Evolutionary conservation across 2,329 filamentous ascomycete genomes (phyloP), one percentile per base, ranked within the genome.

Genomic region (Atkinsonella texensis): DNA sequence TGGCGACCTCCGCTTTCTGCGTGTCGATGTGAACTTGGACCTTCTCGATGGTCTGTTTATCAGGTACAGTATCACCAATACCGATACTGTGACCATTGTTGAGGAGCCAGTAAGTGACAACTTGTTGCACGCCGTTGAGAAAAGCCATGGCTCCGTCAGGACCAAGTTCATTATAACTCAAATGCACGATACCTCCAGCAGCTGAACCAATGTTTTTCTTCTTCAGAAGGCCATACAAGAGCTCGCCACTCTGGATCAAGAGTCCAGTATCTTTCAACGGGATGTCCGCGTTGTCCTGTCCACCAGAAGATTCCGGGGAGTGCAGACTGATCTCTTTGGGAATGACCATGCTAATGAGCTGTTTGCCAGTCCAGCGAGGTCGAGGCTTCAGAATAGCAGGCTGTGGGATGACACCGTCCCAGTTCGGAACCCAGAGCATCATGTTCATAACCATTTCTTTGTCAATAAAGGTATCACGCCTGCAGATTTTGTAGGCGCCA

Each of bases 21-120:
- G 79, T 77, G 28, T 85, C 79, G 57, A 98, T 89, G 52, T 88
- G 85, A 7, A 80, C 77, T 63, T 95, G 85, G 50, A 98, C 89
- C 68, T 85, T 85, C 51, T 83, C 77, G 53, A 95, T 94, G 3
- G 91, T 97, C 17, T 74, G 71, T 56, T 83, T 81, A 65, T 97
- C 90, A 5, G 93, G 94, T 62, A 98, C 91, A 1, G 93, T 97
- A 66, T 98, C 93, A 72, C 93, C 94, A 60, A 98, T 95, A 71
- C 93, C 93, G 58, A 98, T 96, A 70, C 89, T 96, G 76, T 95
- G 93, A 48, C 93, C 93, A 60, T 95, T 86, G 68, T 98, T 91
- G 40, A 97, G 73, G 42, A 98, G 81, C 93, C 93, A 98, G 71
- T 97, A 95, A 65, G 91, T 94, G 60, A 97, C 87, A 51, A 97